These are phyloP conservation scores for Tylopilus balloui DNA, from an alignment of 768 basidiomycete species.

Conservation along the genomic window DNA sequence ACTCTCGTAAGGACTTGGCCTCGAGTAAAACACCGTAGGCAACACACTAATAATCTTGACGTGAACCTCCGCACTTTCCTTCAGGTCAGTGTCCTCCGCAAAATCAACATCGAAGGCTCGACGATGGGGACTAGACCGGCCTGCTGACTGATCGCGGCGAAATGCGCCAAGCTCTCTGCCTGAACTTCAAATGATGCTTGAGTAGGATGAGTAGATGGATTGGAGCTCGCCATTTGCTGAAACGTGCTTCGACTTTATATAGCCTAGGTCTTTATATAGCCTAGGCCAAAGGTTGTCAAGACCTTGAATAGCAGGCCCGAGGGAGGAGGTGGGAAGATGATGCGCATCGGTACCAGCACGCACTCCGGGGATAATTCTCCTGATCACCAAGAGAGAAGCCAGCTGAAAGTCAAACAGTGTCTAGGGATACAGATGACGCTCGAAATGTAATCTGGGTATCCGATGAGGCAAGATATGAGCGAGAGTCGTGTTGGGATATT, in stretches of 20 bases:
- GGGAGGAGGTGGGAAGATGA: constrained; percentile 40
- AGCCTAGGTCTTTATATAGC: constrained; percentile 41
- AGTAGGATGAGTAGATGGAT: constrained; percentile 39
- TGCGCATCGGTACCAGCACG: constrained; percentile 48
- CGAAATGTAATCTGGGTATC: constrained; percentile 41
- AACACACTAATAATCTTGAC: constrained; percentile 40
- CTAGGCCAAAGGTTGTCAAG: constrained; percentile 42
- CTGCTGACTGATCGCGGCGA: constrained; percentile 48
- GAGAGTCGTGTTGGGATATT: not conserved
- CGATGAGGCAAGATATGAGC: not conserved
- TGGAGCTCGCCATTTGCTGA: constrained; percentile 50
- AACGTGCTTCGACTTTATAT: constrained; percentile 43
- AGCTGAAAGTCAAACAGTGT: constrained; percentile 48
- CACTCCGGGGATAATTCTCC: constrained; percentile 47
- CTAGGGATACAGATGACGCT: constrained; percentile 50
- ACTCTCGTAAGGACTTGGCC: constrained; percentile 29
- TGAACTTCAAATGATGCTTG: constrained; percentile 41
- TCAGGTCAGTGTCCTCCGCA: constrained; percentile 42
- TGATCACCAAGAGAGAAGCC: constrained; percentile 38
- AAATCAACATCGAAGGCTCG: constrained; percentile 52
- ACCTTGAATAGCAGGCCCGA: constrained; percentile 48
- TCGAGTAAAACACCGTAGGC: constrained; percentile 47
- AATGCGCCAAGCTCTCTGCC: constrained; percentile 45
- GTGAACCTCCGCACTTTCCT: constrained; percentile 44
- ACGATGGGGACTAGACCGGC: constrained; percentile 50